Percentiles rank a stretch among this genome's conserved stretches.
Evolutionary conservation across 768 basidiomycete species (phyloP).

Genomic region (Kwoniella bestiolae): DNA sequence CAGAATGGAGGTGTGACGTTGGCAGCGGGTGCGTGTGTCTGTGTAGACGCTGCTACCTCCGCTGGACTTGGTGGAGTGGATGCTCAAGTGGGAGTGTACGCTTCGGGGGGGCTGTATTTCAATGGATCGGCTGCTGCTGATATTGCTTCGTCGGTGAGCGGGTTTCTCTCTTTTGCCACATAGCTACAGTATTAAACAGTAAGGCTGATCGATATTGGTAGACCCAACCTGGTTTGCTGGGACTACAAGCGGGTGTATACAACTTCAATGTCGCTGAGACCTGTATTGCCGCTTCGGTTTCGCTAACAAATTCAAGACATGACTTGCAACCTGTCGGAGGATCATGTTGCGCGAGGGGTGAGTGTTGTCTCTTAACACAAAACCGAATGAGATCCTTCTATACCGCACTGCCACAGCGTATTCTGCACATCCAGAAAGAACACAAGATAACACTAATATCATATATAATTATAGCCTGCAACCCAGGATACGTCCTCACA

Average conservation of each 20-base stretch:
- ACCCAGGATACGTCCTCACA: conserved; percentile 26
- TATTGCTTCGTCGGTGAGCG: conserved; percentile 21
- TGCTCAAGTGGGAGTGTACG: conserved; percentile 19
- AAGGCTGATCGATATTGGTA: not conserved
- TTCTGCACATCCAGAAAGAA: too few relatives aligned
- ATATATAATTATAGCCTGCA: too few relatives aligned
- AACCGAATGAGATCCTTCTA: too few relatives aligned
- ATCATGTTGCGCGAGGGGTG: conserved; percentile 32
- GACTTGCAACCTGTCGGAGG: conserved; percentile 17
- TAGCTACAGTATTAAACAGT: not conserved
- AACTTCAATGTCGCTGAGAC: conserved; percentile 24
- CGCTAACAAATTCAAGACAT: conserved; percentile 21
- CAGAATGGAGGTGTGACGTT: conserved; percentile 8
- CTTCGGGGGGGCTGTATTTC: conserved; percentile 16
- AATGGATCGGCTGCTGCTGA: conserved; percentile 15
- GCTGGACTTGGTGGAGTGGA: conserved; percentile 5
- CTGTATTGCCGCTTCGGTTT: conserved; percentile 15
- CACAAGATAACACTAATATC: too few relatives aligned
- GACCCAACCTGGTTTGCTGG: conserved; percentile 25
- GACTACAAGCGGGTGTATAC: conserved; percentile 22
- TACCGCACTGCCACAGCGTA: too few relatives aligned
- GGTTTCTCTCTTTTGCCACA: not conserved
- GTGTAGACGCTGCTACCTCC: conserved; percentile 21
- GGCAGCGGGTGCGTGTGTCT: conserved; percentile 24
- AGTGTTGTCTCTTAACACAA: too few relatives aligned